Base-by-base conservation (phyloP, 2,329 filamentous ascomycete species). In the Cadophora gregata region DNA sequence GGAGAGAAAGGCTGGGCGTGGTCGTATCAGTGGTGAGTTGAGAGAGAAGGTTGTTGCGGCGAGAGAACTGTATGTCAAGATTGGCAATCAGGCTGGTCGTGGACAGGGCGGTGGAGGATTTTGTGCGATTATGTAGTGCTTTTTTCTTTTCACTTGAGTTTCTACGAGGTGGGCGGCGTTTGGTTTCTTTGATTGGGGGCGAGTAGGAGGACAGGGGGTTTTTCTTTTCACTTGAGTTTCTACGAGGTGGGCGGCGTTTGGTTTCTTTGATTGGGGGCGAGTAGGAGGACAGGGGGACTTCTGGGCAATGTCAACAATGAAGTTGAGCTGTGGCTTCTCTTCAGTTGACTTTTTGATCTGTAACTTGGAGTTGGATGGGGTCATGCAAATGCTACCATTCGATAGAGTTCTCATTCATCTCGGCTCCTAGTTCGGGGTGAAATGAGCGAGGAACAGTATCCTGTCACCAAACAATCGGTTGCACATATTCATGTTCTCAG, bases 71-170 rank as follows among this genome's bases (percentile, higher is more conserved):
- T 59, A 53, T 45, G 45, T 21, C 21, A 59, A 60, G 33, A 31
- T 64, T 60, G 62, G 58, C n/a, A 25, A 62, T 42, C n/a, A 48
- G 24, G 64, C 61, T 48, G 55, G 67, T 27, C 19, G 66, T 25
- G 66, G 68, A 33, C 45, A 61, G 16, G 62, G 64, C 38, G 62
- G 62, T 31, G 62, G 66, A 45, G 69, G 69, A 6, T 62, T 53
- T 38, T 71, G 69, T 60, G 45, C 24, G 21, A 33, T 71, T 50
- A 71, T 71, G 69, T 71, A 48, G 50, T 27, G 25, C 27, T 55
- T 31, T 48, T 9, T 24, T 48, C 50, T n/a, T 47, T 7, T 21
- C 36, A n/a, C n/a, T n/a, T n/a, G n/a, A n/a, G n/a, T 38, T 38
- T 7, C 6, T 38, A 38, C 16, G 36, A 3, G 25, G 61, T 14